Evolutionary conservation across 2,329 filamentous ascomycete genomes (phyloP).

Genomic region (Paecilomyces formosus): DNA sequence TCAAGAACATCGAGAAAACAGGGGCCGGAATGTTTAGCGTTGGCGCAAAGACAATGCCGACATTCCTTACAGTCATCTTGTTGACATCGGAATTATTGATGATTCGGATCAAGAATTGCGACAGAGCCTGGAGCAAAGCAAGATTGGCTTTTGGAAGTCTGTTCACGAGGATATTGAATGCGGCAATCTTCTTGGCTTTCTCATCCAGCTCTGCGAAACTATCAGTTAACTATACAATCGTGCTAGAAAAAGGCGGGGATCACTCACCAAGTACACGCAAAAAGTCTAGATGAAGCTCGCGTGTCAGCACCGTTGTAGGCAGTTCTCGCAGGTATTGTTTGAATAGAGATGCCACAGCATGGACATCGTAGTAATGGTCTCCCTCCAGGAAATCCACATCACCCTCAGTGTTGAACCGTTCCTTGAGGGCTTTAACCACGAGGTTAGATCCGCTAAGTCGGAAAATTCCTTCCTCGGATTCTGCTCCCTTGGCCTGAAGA

Average conservation of each 20-base stretch:
- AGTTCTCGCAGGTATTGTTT: constrained; percentile 92
- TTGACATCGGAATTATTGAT: constrained; percentile 85
- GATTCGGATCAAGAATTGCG: constrained; percentile 82
- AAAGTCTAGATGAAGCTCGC: constrained; percentile 85
- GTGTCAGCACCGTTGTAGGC: constrained; percentile 81
- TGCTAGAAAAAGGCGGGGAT: neutral
- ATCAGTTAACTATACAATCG: constrained; percentile 1
- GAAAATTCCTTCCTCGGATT: constrained; percentile 90
- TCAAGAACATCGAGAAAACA: constrained; percentile 87
- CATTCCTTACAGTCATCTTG: constrained; percentile 97
- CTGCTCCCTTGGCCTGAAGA: constrained; percentile 71
- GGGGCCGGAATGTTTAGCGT: constrained; percentile 94
- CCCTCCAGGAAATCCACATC: constrained; percentile 77
- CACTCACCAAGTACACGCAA: constrained; percentile 61
- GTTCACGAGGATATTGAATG: constrained; percentile 70
- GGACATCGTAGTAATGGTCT: constrained; percentile 85
- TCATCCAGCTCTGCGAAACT: constrained; percentile 58
- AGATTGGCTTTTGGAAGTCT: constrained; percentile 73
- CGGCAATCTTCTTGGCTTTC: constrained; percentile 65
- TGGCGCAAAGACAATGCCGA: constrained; percentile 96
- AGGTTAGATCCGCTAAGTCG: constrained; percentile 93
- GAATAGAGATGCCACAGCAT: constrained; percentile 86
- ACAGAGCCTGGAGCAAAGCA: constrained; percentile 73
- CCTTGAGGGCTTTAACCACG: constrained; percentile 81
- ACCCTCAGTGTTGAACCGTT: constrained; percentile 88